These are phyloP conservation scores for Yamagishiella unicocca DNA, from an alignment of 139 green algal genomes.

Conservation along the genomic window DNA sequence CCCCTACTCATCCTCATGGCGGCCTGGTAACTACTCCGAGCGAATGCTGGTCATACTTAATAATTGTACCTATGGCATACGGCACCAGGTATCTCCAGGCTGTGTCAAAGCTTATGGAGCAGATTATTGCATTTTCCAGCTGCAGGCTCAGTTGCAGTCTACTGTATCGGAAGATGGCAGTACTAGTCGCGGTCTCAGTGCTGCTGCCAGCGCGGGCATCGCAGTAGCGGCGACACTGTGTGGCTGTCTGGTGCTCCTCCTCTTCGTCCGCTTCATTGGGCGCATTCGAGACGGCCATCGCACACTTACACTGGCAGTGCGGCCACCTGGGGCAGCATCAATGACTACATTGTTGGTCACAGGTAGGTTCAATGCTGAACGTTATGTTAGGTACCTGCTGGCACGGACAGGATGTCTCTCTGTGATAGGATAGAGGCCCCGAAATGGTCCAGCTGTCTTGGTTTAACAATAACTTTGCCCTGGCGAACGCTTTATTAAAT, in stretches of 20 bases:
- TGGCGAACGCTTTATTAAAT: too few species aligned
- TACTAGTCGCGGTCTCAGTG: neutral
- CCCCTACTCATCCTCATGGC: neutral
- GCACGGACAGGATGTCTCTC: too few species aligned
- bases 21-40: neutral
- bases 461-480: too few species aligned
- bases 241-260: neutral
- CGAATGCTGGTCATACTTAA: neutral
- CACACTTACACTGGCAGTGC: conserved; percentile 36
- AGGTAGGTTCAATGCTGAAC: too few species aligned
- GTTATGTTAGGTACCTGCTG: too few species aligned
- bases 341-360: conserved; percentile 26
- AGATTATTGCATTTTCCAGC: neutral
- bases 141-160: neutral
- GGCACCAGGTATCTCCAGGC: neutral
- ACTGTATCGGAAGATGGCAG: neutral
- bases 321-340: conserved; percentile 5
- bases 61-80: conserved; percentile 28
- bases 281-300: neutral
- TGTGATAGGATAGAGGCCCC: too few species aligned
- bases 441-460: too few species aligned
- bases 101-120: conserved; percentile 18
- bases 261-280: neutral
- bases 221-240: conserved; percentile 20
- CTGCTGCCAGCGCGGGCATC: neutral